phyloP scores from a whole-genome alignment of 2,329 filamentous ascomycete genomes.

The Teratosphaeriaceae sp. region DNA sequence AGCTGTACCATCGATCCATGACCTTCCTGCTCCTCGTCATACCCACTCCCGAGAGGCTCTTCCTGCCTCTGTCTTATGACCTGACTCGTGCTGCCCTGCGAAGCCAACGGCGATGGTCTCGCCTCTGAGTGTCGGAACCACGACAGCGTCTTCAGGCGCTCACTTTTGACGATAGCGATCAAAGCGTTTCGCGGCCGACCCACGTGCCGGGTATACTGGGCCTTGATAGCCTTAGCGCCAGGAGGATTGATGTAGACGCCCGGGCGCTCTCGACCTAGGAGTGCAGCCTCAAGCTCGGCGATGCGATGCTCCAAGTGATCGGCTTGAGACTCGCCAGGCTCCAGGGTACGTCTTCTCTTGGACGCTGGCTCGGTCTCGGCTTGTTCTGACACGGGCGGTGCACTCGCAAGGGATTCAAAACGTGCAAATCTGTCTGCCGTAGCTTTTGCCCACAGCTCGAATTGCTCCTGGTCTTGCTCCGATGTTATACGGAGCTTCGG shows the following conservation, averaged over 20 bases:
- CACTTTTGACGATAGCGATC: conserved; percentile 37
- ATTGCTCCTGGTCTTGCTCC: conserved; percentile 15
- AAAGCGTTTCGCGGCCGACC: conserved; percentile 39
- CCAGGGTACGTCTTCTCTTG: background rate
- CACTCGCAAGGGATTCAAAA: background rate
- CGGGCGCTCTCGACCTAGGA: conserved; percentile 26
- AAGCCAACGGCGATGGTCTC: conserved; percentile 9
- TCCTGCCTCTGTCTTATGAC: too few species aligned
- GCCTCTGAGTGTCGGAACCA: conserved; percentile 27
- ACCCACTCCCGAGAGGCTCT: too few species aligned
- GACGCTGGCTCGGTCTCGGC: background rate
- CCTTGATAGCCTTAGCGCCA: conserved; percentile 29
- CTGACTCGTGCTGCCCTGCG: conserved; percentile 4
- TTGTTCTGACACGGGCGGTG: too few species aligned
- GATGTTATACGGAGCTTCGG: conserved; percentile 5
- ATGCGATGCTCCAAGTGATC: background rate
- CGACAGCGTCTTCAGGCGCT: conserved; percentile 26
- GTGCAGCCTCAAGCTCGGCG: conserved; percentile 22
- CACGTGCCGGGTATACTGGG: conserved; percentile 18
- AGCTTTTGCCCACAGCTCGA: conserved; percentile 9
- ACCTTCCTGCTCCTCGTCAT: too few species aligned
- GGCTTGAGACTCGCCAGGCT: background rate
- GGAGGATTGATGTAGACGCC: conserved; percentile 42
- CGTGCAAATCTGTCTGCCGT: conserved; percentile 11
- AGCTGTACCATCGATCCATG: too few species aligned